Percentiles rank a stretch among this genome's conserved stretches.
Evolutionary conservation across 305 asterid genomes (phyloP).

Genomic region (Solanum chacoense): DNA sequence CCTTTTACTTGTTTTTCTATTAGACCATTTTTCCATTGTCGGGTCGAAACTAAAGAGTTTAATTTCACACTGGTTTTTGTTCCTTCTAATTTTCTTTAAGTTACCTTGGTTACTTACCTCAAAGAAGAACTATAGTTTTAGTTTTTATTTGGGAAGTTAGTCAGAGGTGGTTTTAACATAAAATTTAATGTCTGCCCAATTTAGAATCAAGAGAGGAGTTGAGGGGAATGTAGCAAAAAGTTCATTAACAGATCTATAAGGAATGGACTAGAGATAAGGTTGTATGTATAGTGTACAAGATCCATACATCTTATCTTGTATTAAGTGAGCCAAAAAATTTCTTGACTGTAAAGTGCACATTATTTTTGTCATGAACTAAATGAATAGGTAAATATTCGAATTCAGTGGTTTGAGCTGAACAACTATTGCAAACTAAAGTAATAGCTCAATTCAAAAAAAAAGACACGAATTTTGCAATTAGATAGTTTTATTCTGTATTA

Average conservation of each 20-base stretch:
- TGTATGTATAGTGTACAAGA: background rate
- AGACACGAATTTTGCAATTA: background rate
- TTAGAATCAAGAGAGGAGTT: background rate
- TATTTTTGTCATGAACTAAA: background rate
- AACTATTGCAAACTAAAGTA: background rate
- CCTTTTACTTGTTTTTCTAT: background rate
- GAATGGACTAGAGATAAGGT: background rate
- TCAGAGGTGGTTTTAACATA: background rate
- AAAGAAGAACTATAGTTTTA: background rate
- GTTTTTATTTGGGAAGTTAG: background rate
- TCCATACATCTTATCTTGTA: background rate
- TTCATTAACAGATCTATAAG: background rate
- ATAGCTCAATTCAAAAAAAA: background rate
- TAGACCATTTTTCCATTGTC: background rate
- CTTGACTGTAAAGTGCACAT: background rate
- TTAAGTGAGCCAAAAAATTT: background rate
- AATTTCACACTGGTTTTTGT: background rate
- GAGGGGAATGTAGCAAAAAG: background rate
- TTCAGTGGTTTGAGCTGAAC: background rate
- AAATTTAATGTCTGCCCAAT: background rate
- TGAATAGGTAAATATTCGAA: background rate
- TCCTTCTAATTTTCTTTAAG: background rate
- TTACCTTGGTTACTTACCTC: background rate
- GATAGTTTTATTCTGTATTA: background rate
- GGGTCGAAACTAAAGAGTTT: background rate